phyloP scores from a whole-genome alignment of 345 rosid species.

The Euphorbia pulcherrima region DNA sequence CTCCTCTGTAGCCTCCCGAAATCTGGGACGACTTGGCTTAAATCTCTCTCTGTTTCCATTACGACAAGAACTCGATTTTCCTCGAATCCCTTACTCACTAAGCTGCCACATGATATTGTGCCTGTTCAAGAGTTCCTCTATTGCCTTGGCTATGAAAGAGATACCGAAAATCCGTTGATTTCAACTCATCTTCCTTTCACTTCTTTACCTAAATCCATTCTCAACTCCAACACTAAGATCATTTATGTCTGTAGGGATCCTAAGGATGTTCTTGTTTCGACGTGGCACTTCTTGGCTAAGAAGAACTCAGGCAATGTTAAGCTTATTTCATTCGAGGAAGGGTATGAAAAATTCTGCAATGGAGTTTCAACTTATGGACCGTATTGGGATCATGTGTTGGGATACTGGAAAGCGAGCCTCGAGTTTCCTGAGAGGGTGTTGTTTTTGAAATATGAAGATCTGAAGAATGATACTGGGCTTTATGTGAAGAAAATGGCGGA shows the following conservation, averaged over 20 bases:
- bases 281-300: neutral
- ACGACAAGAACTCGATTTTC: neutral
- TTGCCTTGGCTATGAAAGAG: neutral
- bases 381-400: slow-evolving; percentile 9
- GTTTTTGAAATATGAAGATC: neutral
- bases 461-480: slow-evolving; percentile 2
- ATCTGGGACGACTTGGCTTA: slow-evolving; percentile 27
- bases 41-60: slow-evolving; percentile 13
- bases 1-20: neutral
- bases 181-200: neutral
- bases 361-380: neutral
- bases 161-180: neutral
- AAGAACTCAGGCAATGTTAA: neutral
- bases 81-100: neutral
- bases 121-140: neutral
- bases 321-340: neutral
- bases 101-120: neutral
- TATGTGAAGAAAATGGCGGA: slow-evolving; percentile 7
- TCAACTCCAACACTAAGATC: neutral
- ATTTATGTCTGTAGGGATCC: slow-evolving; percentile 7
- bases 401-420: slow-evolving; percentile 13
- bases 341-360: neutral
- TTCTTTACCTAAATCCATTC: neutral
- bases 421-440: slow-evolving; percentile 3
- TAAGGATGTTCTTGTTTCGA: neutral